Base-by-base conservation (phyloP, 768 basidiomycete species). In the Boletus huronensis region DNA sequence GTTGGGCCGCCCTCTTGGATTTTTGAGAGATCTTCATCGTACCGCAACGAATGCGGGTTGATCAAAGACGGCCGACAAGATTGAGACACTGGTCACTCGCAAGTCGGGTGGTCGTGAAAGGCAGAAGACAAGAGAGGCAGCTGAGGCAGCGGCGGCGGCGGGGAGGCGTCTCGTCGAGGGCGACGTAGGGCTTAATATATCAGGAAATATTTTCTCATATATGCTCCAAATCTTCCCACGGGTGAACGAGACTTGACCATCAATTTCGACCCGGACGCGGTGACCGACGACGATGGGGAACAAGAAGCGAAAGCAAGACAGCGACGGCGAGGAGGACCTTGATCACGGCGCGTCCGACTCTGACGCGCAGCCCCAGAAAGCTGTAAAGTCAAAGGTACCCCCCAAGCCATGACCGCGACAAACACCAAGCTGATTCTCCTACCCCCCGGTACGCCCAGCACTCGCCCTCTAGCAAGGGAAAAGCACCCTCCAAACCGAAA, bases 21-120 rank as follows among this genome's bases (percentile, higher is more conserved):
- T 88, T 88, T 72, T 86, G 86, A 64, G 83, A 78, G 74, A 94
- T 92, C 83, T 88, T 92, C 92, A 94, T 94, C 64, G 58, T 73
- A 79, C 81, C 80, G 75, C 77, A 79, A 77, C 72, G 57, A 72
- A 63, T 73, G 76, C 79, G 74, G 67, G 52, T 48, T 61, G 44
- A 54, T 56, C 32, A 35, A 31, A 23, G 50, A 43, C 42, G 45
- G 29, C 45, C 57, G 31, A 60, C 68, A 55, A 50, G 23, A 42
- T 29, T 46, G 25, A 47, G 21, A 28, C 5, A 29, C 42, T 38
- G 21, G 16, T 52, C 21, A 13, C 49, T 48, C 52, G 55, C 32
- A 48, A 50, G 41, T 46, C 45, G 25, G 46, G 25, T 55, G 52
- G 43, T 47, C 39, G 55, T 53, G 47, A 40, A 50, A n/a, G 58